A percentile compares a stretch with the other conserved stretches of the same genome.
phyloP scores from a whole-genome alignment of 2,329 filamentous ascomycete species.

The Trichoderma sp. region DNA sequence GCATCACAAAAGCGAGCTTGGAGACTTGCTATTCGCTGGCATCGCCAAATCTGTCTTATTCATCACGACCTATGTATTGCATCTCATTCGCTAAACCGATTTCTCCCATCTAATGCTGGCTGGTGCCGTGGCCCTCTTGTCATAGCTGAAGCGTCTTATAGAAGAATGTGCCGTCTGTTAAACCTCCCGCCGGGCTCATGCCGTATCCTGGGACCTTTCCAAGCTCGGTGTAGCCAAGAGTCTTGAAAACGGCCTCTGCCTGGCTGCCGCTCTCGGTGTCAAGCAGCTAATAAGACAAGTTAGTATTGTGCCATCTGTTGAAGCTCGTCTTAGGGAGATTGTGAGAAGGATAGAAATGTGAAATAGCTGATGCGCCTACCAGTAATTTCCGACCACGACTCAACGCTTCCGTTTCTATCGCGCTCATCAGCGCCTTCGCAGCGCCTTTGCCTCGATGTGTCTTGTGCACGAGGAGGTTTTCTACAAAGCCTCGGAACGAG shows the following conservation, averaged over 20 bases:
- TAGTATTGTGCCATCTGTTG: not conserved
- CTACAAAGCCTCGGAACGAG: constrained; percentile 55
- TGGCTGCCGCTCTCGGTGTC: constrained; percentile 55
- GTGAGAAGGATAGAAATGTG: no score
- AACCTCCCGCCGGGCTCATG: constrained; percentile 50
- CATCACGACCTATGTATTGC: not conserved
- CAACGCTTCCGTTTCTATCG: constrained; percentile 57
- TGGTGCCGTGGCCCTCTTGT: not conserved
- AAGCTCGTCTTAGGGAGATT: not conserved
- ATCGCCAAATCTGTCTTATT: not conserved
- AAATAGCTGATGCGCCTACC: constrained; percentile 44
- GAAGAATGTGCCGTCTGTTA: constrained; percentile 57
- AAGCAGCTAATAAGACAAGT: constrained; percentile 43
- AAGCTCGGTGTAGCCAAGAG: constrained; percentile 57
- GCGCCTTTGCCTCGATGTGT: constrained; percentile 53
- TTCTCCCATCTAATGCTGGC: not conserved
- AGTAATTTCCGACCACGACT: constrained; percentile 53
- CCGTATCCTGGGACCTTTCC: constrained; percentile 59
- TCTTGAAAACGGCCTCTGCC: constrained; percentile 56
- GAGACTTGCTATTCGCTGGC: not conserved
- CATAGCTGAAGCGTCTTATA: constrained; percentile 55
- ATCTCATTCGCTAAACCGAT: not conserved
- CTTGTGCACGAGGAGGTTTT: constrained; percentile 60
- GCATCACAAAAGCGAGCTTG: constrained; percentile 3
- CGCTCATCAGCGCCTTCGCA: constrained; percentile 52